Base-by-base conservation (phyloP, 495 filamentous ascomycete genomes). In the Aspergillus wentii region DNA sequence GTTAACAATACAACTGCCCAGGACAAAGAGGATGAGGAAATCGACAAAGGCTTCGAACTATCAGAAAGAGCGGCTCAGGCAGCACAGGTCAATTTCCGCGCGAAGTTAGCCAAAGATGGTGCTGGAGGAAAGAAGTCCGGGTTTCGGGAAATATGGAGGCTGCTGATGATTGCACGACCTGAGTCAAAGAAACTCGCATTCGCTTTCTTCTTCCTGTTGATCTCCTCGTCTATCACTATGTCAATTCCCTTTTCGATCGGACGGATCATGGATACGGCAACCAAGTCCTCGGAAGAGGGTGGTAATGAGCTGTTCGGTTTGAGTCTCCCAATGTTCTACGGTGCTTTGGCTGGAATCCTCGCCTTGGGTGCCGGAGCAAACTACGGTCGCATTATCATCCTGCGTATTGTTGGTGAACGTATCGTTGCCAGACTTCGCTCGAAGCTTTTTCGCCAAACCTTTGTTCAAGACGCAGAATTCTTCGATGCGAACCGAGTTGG, bases 401-500 rank as follows among this genome's bases (percentile, higher is more conserved):
- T 98, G 3, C 76, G 92, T n/a, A 92, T 96, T 42, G 85, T 97
- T 26, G 92, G 92, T 35, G 92, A 98, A 59, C 76, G 94, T 20
- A 88, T 97, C 33, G 94, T 98, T 18, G 79, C 92, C 11, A 75
- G 90, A 46, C 72, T 96, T 42, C 80, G 92, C 27, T 91, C 89
- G 8, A 83, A 85, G 59, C 79, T 98, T 15, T 98, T 92, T 68
- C 76, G 86, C 35, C 77, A 83, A 51, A 97, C 92, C 0, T 92
- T 94, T 43, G 68, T 88, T 15, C 92, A 98, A 54, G 88, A 98
- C 59, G 94, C 94, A 40, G 92, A 98, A 55, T 98, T 98, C 69
- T 98, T 97, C 57, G 92, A 98, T 56, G 92, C 92, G 25, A 98
- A 98, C 64, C 76, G 94, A 14, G 88, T 95, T 25, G 92, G 92